Evolutionary conservation across 2,329 filamentous ascomycete species (phyloP), one percentile per base, ranked within the genome.

Genomic region (Esteya vermicola): DNA sequence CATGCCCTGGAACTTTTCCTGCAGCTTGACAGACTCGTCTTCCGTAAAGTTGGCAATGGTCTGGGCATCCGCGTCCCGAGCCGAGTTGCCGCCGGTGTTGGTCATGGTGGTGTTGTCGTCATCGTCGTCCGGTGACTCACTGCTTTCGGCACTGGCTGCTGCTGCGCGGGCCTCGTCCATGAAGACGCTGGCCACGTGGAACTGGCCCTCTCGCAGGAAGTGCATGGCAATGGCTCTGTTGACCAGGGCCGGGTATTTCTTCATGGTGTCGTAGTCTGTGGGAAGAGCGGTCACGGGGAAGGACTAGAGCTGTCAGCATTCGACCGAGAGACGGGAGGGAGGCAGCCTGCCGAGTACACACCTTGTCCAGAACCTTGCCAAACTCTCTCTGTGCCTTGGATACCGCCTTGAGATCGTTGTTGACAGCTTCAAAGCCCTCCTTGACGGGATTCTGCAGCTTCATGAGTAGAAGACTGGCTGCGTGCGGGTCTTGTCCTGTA

Each of bases 211-310:
- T 31, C 91, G 83, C 30, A 98, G 71, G 19, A 98, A 72, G 55
- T 98, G 91, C 86, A 96, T 95, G 9, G 84, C 84, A 50, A 98
- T 93, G 7, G 91, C 89, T 42, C 88, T 77, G 60, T 95, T 93
- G 54, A 96, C 85, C 12, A 95, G 68, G 14, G 71, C 67, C 4
- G 81, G 72, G 48, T 93, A 78, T 18, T 78, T 72, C 2, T 75
- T 78, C 57, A 95, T 76, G 26, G 78, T 81, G 58, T 93, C 85
- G 51, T 85, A 78, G 43, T 88, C 82, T 52, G 77, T 81, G 13
- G 79, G 82, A 0, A 89, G 75, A 13, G 82, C 65, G 13, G 78
- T 75, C 9, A 57, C 51, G 5, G 64, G 67, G 18, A 60, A 56
- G 10, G 52, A 52, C 52, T 58, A 39, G 5, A 9, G 13, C 9